Evolutionary conservation across 495 filamentous ascomycete genomes (phyloP).

Genomic region (Xylaria intraflava): DNA sequence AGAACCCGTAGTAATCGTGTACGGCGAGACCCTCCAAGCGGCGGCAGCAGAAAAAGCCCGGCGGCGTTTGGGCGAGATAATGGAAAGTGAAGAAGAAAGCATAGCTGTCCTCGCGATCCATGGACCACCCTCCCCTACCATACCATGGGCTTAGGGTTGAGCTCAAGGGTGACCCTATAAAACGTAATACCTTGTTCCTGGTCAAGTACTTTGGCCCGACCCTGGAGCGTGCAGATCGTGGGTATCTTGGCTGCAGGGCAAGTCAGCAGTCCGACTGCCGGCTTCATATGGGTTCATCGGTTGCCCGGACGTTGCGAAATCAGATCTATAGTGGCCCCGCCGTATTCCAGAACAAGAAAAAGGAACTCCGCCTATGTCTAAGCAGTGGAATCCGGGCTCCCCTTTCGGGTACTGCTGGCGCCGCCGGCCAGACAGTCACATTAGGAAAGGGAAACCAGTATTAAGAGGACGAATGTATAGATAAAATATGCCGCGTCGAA

Average conservation of each 20-base stretch:
- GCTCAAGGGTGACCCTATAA: neutral
- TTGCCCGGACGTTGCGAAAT: slow-evolving; percentile 5
- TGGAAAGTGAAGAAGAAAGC: neutral
- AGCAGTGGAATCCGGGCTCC: neutral
- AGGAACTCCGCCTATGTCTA: slow-evolving; percentile 7
- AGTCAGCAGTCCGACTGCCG: slow-evolving; percentile 3
- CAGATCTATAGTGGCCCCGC: slow-evolving; percentile 8
- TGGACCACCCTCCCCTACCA: neutral
- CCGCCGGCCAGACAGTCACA: neutral
- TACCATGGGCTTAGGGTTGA: neutral
- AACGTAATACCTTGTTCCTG: neutral
- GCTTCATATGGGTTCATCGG: slow-evolving; percentile 2
- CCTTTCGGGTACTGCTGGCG: neutral
- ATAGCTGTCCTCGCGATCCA: neutral
- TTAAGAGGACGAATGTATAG: neutral
- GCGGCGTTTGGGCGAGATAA: neutral
- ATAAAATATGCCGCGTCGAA: neutral
- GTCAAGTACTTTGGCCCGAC: neutral
- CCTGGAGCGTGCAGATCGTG: neutral
- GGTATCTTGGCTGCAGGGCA: neutral
- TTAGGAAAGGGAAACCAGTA: neutral
- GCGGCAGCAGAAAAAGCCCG: neutral
- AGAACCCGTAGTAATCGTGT: neutral
- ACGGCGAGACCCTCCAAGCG: neutral
- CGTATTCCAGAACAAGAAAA: slow-evolving; percentile 1